Percentiles rank a stretch among this genome's conserved stretches.
These are phyloP conservation scores for Globisporangium emineosum DNA, from an alignment of 352 stramenopile genomes.

Conservation along the genomic window DNA sequence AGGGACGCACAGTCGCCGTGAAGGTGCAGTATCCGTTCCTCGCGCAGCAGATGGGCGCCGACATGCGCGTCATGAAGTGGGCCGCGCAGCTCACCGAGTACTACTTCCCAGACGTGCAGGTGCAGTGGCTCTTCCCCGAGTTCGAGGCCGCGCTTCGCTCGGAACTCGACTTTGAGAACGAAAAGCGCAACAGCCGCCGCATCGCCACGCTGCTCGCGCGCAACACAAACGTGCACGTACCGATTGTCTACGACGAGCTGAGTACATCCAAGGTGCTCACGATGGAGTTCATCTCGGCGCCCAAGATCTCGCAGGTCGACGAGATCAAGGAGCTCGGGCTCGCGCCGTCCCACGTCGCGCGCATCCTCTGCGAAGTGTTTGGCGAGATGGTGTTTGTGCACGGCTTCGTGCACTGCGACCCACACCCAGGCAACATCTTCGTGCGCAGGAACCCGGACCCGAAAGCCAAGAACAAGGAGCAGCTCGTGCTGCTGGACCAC, in stretches of 20 bases:
- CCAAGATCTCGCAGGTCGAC: conserved; percentile 90
- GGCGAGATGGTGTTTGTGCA: conserved; percentile 94
- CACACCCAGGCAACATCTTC: conserved; percentile 95
- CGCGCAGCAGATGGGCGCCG: conserved; percentile 63
- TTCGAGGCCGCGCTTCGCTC: conserved; percentile 79
- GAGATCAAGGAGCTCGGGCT: conserved; percentile 82
- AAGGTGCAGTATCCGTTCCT: conserved; percentile 96
- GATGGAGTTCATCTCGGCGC: conserved; percentile 97
- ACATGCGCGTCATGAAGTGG: conserved; percentile 73
- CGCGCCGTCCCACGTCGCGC: conserved; percentile 75
- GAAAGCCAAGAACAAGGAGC: conserved; percentile 44
- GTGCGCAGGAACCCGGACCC: conserved; percentile 60
- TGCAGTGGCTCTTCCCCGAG: conserved; percentile 95
- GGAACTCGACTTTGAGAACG: conserved; percentile 84
- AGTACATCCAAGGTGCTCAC: conserved; percentile 91
- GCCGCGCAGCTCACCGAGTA: conserved; percentile 60
- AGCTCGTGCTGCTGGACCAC: conserved; percentile 97
- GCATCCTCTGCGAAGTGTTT: conserved; percentile 91
- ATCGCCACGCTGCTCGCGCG: conserved; percentile 56
- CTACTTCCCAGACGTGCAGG: conserved; percentile 90
- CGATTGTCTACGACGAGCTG: conserved; percentile 79
- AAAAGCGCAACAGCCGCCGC: conserved; percentile 78
- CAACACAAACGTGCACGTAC: conserved; percentile 72
- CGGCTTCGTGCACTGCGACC: conserved; percentile 96
- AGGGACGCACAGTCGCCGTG: conserved; percentile 90